Evolutionary conservation across 257 asterid species (phyloP), one percentile per base, ranked within the genome.

Genomic region (Lycium barbarum): DNA sequence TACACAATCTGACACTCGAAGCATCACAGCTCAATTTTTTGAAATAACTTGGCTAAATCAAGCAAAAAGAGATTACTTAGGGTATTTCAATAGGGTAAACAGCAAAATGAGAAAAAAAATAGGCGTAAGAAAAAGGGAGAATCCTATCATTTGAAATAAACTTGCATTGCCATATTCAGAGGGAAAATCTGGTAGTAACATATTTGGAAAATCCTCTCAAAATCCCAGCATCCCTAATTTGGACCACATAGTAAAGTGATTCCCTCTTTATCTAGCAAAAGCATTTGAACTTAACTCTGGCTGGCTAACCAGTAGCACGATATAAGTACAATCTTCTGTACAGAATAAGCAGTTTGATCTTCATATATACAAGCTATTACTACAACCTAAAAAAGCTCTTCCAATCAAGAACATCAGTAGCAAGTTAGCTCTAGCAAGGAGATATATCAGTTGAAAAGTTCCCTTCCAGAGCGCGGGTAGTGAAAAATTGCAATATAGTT

Each of bases 331-430:
- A 49, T 49, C 62, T 76, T 13, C 63, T 76, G 65, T 76, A 76
- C 82, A 76, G 47, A 76, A 51, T 51, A 76, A 76, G 47, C 82
- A 76, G 63, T 76, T 51, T 76, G 45, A 76, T 51, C 82, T 76
- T 76, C 62, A 26, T 76, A 76, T 76, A 53, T 76, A 76, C 82
- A 76, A 26, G 82, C 65, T 76, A 76, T 26, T 26, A 51, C 82
- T 51, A 76, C 82, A 53, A 22, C 47, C 63, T 26, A 76, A 1
- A 18, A 20, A 49, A 74, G 62, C 1, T 76, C 82, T 76, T 49
- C 26, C 47, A 26, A 26, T 51, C 65, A 76, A 38, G 76, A 68
- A 68, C 53, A 68, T 20, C 80, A 73, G 11, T 20, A 8, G 40
- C 45, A 22, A 63, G 43, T 54, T 54, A 76, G 82, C 82, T 70